phyloP scores from a whole-genome alignment of 169 alveolate genomes.

The Eimeria zaria region DNA sequence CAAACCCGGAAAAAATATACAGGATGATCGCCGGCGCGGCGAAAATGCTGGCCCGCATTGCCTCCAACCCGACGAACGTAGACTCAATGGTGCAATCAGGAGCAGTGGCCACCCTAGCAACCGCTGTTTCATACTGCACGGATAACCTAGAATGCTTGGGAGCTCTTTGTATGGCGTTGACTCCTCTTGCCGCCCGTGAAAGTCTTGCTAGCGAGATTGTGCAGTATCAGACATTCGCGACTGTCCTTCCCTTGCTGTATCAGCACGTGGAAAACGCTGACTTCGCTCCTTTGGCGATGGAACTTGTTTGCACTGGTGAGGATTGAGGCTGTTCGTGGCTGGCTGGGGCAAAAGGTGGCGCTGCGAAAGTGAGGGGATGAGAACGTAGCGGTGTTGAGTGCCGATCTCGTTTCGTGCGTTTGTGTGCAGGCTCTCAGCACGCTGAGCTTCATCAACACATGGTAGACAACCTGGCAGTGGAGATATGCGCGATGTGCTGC shows the following conservation, averaged over 20 bases:
- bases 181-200: slow-evolving; percentile 91
- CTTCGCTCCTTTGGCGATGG: slow-evolving; percentile 84
- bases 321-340: not conserved
- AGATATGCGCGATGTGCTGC: slow-evolving; percentile 94
- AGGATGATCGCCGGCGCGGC: slow-evolving; percentile 94
- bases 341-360: not conserved
- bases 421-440: slow-evolving; percentile 92
- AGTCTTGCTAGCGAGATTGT: slow-evolving; percentile 89
- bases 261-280: slow-evolving; percentile 91
- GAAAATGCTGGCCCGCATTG: slow-evolving; percentile 93
- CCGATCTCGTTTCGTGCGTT: not conserved
- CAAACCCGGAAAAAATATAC: slow-evolving; percentile 91
- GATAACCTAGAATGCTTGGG: slow-evolving; percentile 91
- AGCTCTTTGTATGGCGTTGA: slow-evolving; percentile 93
- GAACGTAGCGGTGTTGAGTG: not conserved
- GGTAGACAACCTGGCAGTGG: slow-evolving; percentile 93
- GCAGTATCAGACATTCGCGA: slow-evolving; percentile 90
- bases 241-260: slow-evolving; percentile 92
- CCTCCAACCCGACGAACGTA: slow-evolving; percentile 93
- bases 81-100: slow-evolving; percentile 92
- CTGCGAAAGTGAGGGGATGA: not conserved
- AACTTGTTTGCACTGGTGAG: slow-evolving; percentile 85
- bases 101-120: slow-evolving; percentile 94
- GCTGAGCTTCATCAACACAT: slow-evolving; percentile 93
- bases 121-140: slow-evolving; percentile 93